Percentiles rank a stretch among this genome's conserved stretches.
Evolutionary conservation across 306 rosid genomes (phyloP).

Genomic region (Prunus campanulata): DNA sequence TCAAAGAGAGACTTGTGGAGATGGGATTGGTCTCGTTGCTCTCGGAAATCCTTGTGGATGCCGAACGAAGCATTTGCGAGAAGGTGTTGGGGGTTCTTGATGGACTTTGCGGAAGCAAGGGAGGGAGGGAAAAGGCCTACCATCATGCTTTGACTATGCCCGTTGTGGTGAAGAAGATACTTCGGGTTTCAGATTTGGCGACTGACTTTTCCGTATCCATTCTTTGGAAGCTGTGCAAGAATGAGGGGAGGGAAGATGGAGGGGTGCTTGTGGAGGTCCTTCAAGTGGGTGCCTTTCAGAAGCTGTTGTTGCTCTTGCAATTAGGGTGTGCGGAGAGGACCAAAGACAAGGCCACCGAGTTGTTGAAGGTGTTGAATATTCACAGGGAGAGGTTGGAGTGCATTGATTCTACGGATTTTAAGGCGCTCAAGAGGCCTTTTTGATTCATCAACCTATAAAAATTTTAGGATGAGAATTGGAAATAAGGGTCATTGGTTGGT

Average conservation of each 20-base stretch:
- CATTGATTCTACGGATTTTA: constrained; percentile 45
- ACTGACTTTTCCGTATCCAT: constrained; percentile 39
- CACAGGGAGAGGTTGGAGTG: constrained; percentile 42
- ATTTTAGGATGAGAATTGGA: background rate
- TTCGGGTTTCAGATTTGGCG: constrained; percentile 34
- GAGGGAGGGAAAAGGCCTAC: constrained; percentile 30
- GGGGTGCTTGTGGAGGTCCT: constrained; percentile 32
- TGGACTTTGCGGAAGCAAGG: constrained; percentile 22
- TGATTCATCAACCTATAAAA: constrained; percentile 7
- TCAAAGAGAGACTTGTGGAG: constrained; percentile 16
- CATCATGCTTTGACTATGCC: constrained; percentile 35
- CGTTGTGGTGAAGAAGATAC: constrained; percentile 41
- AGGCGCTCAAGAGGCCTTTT: constrained; percentile 44
- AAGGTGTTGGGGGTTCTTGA: constrained; percentile 40
- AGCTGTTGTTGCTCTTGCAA: constrained; percentile 45
- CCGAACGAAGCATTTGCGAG: constrained; percentile 38
- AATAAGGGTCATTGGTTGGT: background rate
- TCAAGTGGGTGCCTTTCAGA: constrained; percentile 48
- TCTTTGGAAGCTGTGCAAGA: constrained; percentile 42
- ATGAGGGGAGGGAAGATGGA: constrained; percentile 10
- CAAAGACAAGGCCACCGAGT: constrained; percentile 37
- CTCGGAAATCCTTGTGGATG: constrained; percentile 27
- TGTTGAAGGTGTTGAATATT: constrained; percentile 36
- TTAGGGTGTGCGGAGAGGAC: constrained; percentile 44
- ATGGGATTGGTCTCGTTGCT: constrained; percentile 33